Evolutionary conservation across 2,329 filamentous ascomycete species (phyloP), one percentile per base, ranked within the genome.

Genomic region (Claviceps sp.): DNA sequence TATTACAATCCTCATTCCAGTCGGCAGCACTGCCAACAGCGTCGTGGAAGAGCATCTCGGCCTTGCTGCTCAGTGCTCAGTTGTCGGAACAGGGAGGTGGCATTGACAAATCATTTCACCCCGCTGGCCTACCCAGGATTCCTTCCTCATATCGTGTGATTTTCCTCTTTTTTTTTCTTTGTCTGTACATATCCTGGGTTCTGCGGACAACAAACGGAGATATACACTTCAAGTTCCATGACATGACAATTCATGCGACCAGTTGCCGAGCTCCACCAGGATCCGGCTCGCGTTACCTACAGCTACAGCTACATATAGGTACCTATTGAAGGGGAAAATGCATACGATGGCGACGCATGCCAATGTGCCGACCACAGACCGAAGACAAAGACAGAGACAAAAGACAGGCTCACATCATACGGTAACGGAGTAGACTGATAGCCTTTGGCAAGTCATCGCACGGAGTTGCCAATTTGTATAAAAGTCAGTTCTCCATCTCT

Each of bases 31-130:
- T 46, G 47, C 45, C 45, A 38, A 34, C 45, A 14, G 45, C 45
- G 30, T 47, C 45, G 26, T 17, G 17, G 6, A 19, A 14, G 22
- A 41, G 37, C 38, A 48, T 38, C 37, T 40, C 37, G 39, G 16
- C 37, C 41, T 48, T 42, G 51, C 49, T 53, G 48, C 54, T 54
- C 46, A 52, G 52, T 53, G 48, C 54, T 54, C 46, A 52, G 52
- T 56, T 55, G 50, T 34, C 39, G 30, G 26, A 45, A 41, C 19
- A 47, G 50, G 50, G 45, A 47, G 42, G 39, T 42, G 26, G 24
- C 17, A 43, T 34, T 43, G 48, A 43, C 48, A 50, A 50, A 43
- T 42, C 38, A 16, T 22, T 22, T 22, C 40, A 30, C 47, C 38
- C 38, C 24, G 38, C 38, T 26, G 10, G 11, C 7, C 30, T 34